Conservation (phyloP, 257 asterid genomes). For the Pogostemon cablin region DNA sequence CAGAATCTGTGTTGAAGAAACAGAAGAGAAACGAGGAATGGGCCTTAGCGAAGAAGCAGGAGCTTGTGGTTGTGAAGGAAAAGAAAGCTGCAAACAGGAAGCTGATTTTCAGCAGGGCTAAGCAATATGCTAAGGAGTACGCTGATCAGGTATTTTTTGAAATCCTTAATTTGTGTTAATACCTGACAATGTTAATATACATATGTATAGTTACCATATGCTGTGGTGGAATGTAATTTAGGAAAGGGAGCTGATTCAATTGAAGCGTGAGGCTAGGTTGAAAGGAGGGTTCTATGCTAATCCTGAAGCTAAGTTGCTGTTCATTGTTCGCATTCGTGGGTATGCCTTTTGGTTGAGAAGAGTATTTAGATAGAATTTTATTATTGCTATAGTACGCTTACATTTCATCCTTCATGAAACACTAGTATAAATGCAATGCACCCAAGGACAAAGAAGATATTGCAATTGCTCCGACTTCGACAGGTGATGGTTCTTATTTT, state of each 20-base stretch:
- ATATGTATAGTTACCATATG: too few relatives aligned
- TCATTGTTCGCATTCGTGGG: constrained; percentile 77
- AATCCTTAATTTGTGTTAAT: too few relatives aligned
- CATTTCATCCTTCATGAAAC: constrained; percentile 9
- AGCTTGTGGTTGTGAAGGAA: constrained; percentile 52
- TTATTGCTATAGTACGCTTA: constrained; percentile 5
- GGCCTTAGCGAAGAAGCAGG: constrained; percentile 57
- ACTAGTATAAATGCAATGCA: constrained; percentile 72
- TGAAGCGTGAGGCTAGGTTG: constrained; percentile 85
- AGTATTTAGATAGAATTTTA: not conserved
- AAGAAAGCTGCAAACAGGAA: constrained; percentile 55
- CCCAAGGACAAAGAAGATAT: constrained; percentile 66
- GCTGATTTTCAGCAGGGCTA: constrained; percentile 53
- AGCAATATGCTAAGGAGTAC: constrained; percentile 56
- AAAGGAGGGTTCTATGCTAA: constrained; percentile 84
- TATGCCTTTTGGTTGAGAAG: constrained; percentile 19
- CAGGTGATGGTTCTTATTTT: constrained; percentile 47
- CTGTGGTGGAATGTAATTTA: constrained; percentile 17
- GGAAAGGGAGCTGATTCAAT: constrained; percentile 58
- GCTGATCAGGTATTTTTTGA: constrained; percentile 45
- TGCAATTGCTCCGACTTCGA: constrained; percentile 68
- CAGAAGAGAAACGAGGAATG: constrained; percentile 73
- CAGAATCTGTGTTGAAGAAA: constrained; percentile 71
- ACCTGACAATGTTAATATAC: too few relatives aligned
- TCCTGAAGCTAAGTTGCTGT: constrained; percentile 68